Conservation (phyloP, 2,329 filamentous ascomycete species). For the Aspergillus clavatus region DNA sequence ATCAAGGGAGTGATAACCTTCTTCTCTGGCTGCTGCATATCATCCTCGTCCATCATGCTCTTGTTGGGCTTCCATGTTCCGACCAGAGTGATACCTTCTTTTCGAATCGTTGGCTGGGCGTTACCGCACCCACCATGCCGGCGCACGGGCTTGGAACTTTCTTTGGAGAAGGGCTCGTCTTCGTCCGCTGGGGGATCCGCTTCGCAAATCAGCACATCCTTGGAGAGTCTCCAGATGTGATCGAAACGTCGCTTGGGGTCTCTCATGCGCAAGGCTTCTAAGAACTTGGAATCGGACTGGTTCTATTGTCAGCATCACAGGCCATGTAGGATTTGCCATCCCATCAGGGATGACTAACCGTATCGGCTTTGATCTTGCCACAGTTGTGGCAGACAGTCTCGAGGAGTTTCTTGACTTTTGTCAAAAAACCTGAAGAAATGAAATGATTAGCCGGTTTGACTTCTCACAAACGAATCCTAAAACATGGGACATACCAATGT, state of each 20-base stretch:
- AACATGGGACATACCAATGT: constrained; percentile 54
- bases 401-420: constrained; percentile 98
- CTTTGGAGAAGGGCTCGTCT: constrained; percentile 65
- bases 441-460: constrained; percentile 26
- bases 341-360: constrained; percentile 75
- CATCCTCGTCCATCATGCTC: constrained; percentile 63
- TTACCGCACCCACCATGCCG: constrained; percentile 92
- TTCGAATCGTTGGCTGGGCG: constrained; percentile 78
- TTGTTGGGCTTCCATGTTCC: constrained; percentile 68
- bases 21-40: constrained; percentile 68
- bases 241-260: constrained; percentile 95
- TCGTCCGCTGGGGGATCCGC: constrained; percentile 65
- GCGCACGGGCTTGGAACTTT: constrained; percentile 49
- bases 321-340: constrained; percentile 52
- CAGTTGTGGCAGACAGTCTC: constrained; percentile 99
- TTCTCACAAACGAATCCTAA: background rate
- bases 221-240: constrained; percentile 85
- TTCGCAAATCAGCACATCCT: constrained; percentile 80
- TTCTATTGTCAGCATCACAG: constrained; percentile 45
- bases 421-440: constrained; percentile 74
- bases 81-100: constrained; percentile 77
- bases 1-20: constrained; percentile 75
- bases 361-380: constrained; percentile 94
- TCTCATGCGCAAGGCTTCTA: constrained; percentile 73
- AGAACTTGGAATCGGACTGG: constrained; percentile 80